phyloP scores from a whole-genome alignment of 306 rosid genomes.

The Prunus campanulata region DNA sequence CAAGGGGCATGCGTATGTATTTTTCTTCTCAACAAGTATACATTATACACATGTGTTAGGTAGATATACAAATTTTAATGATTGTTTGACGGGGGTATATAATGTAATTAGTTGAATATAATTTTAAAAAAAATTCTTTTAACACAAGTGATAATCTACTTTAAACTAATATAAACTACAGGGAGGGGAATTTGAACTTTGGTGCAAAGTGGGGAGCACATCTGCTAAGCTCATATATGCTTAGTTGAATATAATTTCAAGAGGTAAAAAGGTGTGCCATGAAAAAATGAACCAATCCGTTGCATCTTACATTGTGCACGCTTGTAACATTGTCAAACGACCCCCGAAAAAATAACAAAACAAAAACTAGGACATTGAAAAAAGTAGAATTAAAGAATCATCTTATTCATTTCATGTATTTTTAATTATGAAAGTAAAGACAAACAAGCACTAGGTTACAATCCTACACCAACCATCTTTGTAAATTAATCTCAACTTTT shows the following conservation, averaged over 20 bases:
- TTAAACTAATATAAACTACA: no score
- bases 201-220: no score
- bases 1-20: slow-evolving; percentile 46
- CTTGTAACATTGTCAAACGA: neutral
- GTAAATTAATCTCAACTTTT: neutral
- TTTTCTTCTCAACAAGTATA: slow-evolving; percentile 40
- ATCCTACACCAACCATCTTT: neutral
- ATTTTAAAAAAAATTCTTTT: no score
- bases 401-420: neutral
- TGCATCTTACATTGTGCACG: slow-evolving; percentile 27
- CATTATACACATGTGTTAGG: slow-evolving; percentile 39
- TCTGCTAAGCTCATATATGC: no score
- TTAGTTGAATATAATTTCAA: neutral
- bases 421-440: neutral
- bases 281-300: slow-evolving; percentile 37
- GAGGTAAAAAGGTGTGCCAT: slow-evolving; percentile 25
- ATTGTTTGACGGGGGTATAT: no score
- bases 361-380: neutral
- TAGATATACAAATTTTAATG: slow-evolving; percentile 8
- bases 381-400: neutral
- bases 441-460: neutral
- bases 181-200: accelerated
- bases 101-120: neutral
- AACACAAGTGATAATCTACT: no score
- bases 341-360: neutral